These are phyloP conservation scores for Auricularia heimuer DNA, from an alignment of 768 basidiomycete genomes.

Conservation along the genomic window DNA sequence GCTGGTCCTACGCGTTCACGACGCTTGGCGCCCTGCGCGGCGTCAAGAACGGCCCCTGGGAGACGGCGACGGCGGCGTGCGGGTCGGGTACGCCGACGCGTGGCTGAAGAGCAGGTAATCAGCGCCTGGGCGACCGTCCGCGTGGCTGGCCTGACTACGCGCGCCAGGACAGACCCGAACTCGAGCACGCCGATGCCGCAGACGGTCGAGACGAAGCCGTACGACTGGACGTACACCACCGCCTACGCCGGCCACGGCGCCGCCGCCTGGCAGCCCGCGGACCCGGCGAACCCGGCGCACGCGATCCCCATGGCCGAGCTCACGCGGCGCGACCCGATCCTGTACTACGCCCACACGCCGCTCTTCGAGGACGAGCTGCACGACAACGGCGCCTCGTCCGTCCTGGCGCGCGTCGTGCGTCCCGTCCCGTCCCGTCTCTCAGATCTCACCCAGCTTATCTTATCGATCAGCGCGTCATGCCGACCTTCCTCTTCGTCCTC, in stretches of 20 bases:
- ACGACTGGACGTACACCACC: conserved; percentile 98
- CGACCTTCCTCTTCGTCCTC: conserved; percentile 85
- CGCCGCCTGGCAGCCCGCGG: conserved; percentile 30
- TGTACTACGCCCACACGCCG: conserved; percentile 95
- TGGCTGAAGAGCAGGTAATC: conserved; percentile 76
- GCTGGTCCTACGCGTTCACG: conserved; percentile 58
- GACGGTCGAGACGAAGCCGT: conserved; percentile 72
- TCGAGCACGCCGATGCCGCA: conserved; percentile 57
- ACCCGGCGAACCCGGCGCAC: conserved; percentile 47
- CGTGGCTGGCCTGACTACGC: background rate
- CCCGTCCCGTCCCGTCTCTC: background rate
- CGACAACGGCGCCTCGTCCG: conserved; percentile 84
- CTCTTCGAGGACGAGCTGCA: conserved; percentile 95
- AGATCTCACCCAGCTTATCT: background rate
- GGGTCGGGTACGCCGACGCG: conserved; percentile 88
- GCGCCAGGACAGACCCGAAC: conserved; percentile 52
- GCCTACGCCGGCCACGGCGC: conserved; percentile 58
- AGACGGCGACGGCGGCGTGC: conserved; percentile 83
- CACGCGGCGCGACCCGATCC: conserved; percentile 83
- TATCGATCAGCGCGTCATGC: conserved; percentile 80
- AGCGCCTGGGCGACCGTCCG: background rate
- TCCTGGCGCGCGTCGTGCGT: conserved; percentile 82
- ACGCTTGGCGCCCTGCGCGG: conserved; percentile 54
- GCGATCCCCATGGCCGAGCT: conserved; percentile 77
- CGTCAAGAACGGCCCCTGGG: conserved; percentile 67